Evolutionary conservation across 257 asterid genomes (phyloP).

Genomic region (Nicotiana tabacum): DNA sequence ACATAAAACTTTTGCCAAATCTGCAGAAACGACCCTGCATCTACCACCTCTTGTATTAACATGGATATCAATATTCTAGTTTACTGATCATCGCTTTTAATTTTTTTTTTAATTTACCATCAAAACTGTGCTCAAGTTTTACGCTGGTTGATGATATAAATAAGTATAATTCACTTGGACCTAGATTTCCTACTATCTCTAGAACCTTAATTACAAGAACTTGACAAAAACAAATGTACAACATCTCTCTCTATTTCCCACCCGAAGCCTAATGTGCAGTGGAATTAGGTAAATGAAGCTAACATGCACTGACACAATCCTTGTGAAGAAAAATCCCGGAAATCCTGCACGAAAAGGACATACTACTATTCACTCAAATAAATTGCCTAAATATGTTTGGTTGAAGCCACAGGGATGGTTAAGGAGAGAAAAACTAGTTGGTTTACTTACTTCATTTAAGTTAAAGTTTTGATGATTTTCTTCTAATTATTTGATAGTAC

Average conservation of each 20-base stretch:
- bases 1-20: too few relatives aligned
- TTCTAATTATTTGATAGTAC: too few relatives aligned
- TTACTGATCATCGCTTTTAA: too few relatives aligned
- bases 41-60: too few relatives aligned
- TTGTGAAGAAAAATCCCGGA: conserved; percentile 15
- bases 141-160: too few relatives aligned
- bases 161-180: neutral
- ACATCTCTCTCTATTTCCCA: too few relatives aligned
- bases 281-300: neutral
- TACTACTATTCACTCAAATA: neutral
- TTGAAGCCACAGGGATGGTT: neutral
- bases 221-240: neutral
- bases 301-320: neutral
- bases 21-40: too few relatives aligned
- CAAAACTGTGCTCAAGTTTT: too few relatives aligned
- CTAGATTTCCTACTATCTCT: neutral
- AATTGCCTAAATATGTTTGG: neutral
- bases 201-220: neutral
- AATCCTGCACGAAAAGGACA: conserved; percentile 17
- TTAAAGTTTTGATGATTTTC: too few relatives aligned
- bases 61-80: too few relatives aligned
- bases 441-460: too few relatives aligned
- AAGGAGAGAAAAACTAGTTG: neutral
- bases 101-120: too few relatives aligned
- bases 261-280: neutral